Evolutionary conservation across 129 eudicot genomes (phyloP), one percentile per base, ranked within the genome.

Genomic region (Oenanthe sinensis): DNA sequence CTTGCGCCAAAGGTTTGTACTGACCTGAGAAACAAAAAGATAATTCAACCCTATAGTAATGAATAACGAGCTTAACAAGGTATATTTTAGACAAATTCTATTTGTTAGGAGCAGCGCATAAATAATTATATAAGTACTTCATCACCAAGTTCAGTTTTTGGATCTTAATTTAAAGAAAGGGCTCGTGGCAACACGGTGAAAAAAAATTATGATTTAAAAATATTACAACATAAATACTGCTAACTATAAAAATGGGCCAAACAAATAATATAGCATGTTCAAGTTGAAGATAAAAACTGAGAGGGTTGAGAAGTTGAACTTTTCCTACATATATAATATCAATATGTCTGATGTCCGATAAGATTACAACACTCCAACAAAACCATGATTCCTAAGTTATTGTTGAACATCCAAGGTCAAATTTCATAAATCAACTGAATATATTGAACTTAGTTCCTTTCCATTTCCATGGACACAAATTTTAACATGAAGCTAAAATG

Each of bases 1-100:
- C 92, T 95, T 95, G 82, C 97, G 96, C 44, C 89, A 36, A 77
- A 92, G 87, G 85, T 87, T 92, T 43, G 85, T 90, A 82, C 96
- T 95, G 40, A 86, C 88, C 99, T 95, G 86, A 42, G 80, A 84
- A 84, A 33, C 49, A n/a, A 40, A 17, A 33, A 17, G 65, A 74
- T 58, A 40, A 20, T n/a, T 74, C 12, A 74, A 4, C 17, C 42
- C 77, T 37, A 11, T 1, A 28, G 40, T 30, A 28, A 65, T 24
- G 33, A 28, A 28, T 28, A 28, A 3, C 54, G 4, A 65, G 13
- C 40, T 14, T 65, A 65, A 11, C 15, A 24, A 26, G 28, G 2
- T 10, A 15, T 49, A 8, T 65, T n/a, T 28, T 28, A 65, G 8
- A 28, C 71, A 22, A 60, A 60, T n/a, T 49, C 1, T 49, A 28